Conservation (phyloP, 345 rosid genomes). For the Streptanthus diversifolius region DNA sequence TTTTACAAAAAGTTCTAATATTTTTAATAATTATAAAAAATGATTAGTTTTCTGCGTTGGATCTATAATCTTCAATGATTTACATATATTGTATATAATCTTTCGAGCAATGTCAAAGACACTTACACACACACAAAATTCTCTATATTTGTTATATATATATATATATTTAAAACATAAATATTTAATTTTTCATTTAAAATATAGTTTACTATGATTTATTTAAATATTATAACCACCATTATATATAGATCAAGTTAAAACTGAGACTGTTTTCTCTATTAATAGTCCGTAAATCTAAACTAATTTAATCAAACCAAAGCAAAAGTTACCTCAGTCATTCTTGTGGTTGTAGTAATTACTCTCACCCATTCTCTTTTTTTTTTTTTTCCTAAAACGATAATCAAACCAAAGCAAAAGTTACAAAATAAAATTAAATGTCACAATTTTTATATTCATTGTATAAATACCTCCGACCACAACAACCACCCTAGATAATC, state of each 20-base stretch:
- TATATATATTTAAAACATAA: background rate
- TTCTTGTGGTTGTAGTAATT: too few species aligned
- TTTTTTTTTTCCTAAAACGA: background rate
- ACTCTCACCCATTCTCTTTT: background rate
- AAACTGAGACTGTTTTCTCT: background rate
- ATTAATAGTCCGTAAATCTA: background rate
- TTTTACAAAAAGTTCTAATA: background rate
- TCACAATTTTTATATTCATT: background rate
- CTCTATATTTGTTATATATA: background rate
- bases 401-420: background rate
- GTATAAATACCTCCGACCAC: conserved; percentile 10
- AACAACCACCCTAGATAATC: conserved; percentile 17
- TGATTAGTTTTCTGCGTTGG: background rate
- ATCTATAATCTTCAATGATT: background rate
- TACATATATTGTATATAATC: background rate
- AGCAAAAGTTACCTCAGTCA: background rate
- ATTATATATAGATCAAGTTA: background rate
- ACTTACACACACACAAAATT: background rate
- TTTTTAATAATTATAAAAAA: background rate
- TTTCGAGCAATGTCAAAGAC: background rate
- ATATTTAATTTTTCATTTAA: background rate
- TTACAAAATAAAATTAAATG: background rate
- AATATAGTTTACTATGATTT: background rate
- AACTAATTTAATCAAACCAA: background rate
- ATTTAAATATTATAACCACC: background rate